A percentile compares a stretch with the other conserved stretches of the same genome.
Evolutionary conservation across 495 filamentous ascomycete genomes (phyloP).

Genomic region (Tricharina praecox): DNA sequence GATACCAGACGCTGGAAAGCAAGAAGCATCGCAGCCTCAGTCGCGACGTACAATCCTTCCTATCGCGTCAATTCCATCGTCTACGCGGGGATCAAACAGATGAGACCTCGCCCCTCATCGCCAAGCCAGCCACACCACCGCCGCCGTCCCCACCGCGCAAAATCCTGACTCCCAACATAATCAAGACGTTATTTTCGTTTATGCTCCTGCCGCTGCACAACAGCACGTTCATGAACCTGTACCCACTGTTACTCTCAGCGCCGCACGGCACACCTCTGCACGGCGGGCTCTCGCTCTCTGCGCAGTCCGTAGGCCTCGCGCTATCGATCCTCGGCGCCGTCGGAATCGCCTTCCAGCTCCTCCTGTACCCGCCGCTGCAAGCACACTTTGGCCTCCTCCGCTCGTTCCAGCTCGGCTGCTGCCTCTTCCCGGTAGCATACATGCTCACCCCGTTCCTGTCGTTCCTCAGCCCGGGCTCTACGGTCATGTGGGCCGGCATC

Average conservation of each 20-base stretch:
- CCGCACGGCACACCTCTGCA: constrained; percentile 46
- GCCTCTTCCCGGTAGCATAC: constrained; percentile 53
- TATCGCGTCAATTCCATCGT: constrained; percentile 25
- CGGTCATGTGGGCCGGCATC: constrained; percentile 39
- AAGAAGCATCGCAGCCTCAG: constrained; percentile 34
- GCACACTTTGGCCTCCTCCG: constrained; percentile 42
- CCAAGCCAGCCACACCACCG: background rate
- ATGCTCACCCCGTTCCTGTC: constrained; percentile 49
- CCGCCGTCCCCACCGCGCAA: constrained; percentile 35
- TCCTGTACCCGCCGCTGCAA: constrained; percentile 49
- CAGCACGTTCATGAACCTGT: constrained; percentile 55
- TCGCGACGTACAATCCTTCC: constrained; percentile 31
- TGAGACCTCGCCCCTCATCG: constrained; percentile 5
- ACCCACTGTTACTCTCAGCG: constrained; percentile 51
- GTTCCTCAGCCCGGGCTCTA: constrained; percentile 32
- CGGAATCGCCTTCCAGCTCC: constrained; percentile 50
- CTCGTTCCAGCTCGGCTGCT: constrained; percentile 41
- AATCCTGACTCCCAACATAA: constrained; percentile 47
- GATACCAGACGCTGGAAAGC: constrained; percentile 34
- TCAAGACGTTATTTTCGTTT: constrained; percentile 45
- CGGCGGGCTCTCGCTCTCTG: constrained; percentile 51
- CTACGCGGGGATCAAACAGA: constrained; percentile 10
- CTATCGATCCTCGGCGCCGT: constrained; percentile 50
- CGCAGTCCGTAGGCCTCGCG: constrained; percentile 48
- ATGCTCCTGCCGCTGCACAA: constrained; percentile 55